Base-by-base conservation (phyloP, 2,329 filamentous ascomycete genomes). In the Epichloe uncinata region DNA sequence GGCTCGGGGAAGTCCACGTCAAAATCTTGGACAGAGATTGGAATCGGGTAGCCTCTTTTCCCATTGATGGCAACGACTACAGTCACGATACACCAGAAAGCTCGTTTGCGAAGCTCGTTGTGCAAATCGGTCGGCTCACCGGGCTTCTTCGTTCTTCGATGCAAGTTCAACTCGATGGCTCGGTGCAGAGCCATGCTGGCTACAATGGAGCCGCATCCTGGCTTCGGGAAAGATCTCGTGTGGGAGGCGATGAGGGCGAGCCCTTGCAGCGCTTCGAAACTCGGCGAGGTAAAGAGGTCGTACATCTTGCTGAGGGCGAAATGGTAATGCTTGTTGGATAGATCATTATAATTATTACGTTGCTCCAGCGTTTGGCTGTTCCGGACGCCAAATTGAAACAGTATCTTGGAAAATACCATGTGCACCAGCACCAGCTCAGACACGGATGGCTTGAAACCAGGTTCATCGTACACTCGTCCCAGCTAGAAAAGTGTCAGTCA, bases 281-380 rank as follows among this genome's bases (percentile, higher is more conserved):
- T 79, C 50, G 77, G 77, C 16, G 79, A 78, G 5, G 71, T 71
- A 13, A 79, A 66, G 4, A 94, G 68, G 45, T 86, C 71, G 54
- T 79, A 82, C 55, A 85, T 80, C 63, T 82, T 81, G 60, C 78
- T 79, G 42, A 90, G 66, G 1, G 82, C 76, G 60, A 82, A 91
- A 58, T 89, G 84, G 57, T 90, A 91, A 62, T 93, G 87, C 49
- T 78, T 77, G 64, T 89, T 86, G 3, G 85, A 86, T 47, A 82
- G 68, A 1, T 79, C 73, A 55, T 84, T 79, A 48, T 84, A 67
- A 38, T 74, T 70, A 6, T 69, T 68, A 52, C 77, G 73, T 51
- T 76, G 72, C 3, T 73, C 71, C 15, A 74, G 63, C 50, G 78
- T 68, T 52, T 79, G 73, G 53, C 72, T 70, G 57, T 88, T 89